Conservation (phyloP, 2,329 filamentous ascomycete genomes). For the Didymella segeticola region DNA sequence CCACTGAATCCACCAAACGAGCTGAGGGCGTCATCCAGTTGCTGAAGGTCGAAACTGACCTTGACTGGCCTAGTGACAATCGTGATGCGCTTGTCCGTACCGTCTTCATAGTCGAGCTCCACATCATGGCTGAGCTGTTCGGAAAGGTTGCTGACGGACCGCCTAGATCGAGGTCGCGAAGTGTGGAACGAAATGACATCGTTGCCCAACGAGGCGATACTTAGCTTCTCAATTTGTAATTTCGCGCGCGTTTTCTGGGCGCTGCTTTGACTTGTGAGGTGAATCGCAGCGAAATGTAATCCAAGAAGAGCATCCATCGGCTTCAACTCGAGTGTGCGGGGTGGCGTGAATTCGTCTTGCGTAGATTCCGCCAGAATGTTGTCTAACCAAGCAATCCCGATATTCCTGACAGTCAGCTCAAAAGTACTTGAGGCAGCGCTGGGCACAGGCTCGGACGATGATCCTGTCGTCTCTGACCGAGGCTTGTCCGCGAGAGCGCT, state of each 20-base stretch:
- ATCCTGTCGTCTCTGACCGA: neutral
- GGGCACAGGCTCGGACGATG: neutral
- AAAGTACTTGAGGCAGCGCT: conserved; percentile 15
- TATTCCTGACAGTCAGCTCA: conserved; percentile 34
- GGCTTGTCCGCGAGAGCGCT: conserved; percentile 26
- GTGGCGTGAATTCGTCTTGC: conserved; percentile 3
- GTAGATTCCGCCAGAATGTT: conserved; percentile 36
- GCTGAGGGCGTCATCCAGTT: conserved; percentile 83
- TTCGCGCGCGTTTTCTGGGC: conserved; percentile 27
- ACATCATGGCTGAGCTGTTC: conserved; percentile 40
- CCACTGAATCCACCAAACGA: conserved; percentile 93
- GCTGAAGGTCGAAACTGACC: conserved; percentile 77
- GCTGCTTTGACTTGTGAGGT: conserved; percentile 31
- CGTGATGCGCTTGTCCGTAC: conserved; percentile 55
- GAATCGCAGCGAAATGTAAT: conserved; percentile 30
- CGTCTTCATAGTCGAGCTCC: conserved; percentile 43
- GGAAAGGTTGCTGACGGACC: conserved; percentile 26
- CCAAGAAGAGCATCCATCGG: conserved; percentile 41
- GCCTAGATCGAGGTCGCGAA: conserved; percentile 34
- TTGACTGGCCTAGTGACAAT: conserved; percentile 79
- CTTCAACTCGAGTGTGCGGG: conserved; percentile 28
- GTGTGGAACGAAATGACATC: conserved; percentile 60
- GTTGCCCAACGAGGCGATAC: conserved; percentile 57
- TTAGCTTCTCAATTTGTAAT: conserved; percentile 51
- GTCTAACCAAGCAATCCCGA: conserved; percentile 44